Evolutionary conservation across 352 stramenopile species (phyloP), one percentile per base, ranked within the genome.

Genomic region (Peronosclerospora sorghi): DNA sequence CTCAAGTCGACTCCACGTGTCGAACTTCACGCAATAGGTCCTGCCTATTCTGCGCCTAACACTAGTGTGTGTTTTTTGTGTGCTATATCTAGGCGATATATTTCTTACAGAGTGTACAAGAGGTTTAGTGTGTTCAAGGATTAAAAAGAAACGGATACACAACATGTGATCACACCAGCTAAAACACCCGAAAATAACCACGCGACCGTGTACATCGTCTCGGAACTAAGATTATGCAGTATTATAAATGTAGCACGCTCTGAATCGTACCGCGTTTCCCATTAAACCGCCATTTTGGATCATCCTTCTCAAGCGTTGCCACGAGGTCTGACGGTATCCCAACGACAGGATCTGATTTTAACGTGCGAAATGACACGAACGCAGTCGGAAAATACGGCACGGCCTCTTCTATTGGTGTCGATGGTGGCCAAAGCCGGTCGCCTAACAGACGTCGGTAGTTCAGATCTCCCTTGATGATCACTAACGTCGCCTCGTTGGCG

Each of bases 401-500:
- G 3, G 96, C 85, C 21, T 94, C 62, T 15, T 79, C 48, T 38
- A 97, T 83, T 0, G 79, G 75, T 10, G 71, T 91, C 12, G 76
- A 73, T 17, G 83, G 68, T 1, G 72, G 68, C 91, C 92, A 98
- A 46, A 86, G 56, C 20, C 89, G 73, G 57, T 98, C 95, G 4
- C 92, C 92, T 1, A 98, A 59, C 12, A 98, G 51, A 5, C 94
- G 81, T n/a, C 94, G 76, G 63, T 98, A 98, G 58, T 98, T 98
- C 29, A 96, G 86, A 58, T 98, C 95, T 14, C 95, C 94, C 63
- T 98, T 98, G 12, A 97, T 69, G 64, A 98, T 96, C 35, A 96
- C 84, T 15, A 98, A 68, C 34, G 86, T 60, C 15, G 68, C 60
- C 5, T 77, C 59, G 0, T n/a, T 29, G 2, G 32, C 21, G 1